Base-by-base conservation (phyloP, 495 filamentous ascomycete species). In the Penicillium roqueforti region DNA sequence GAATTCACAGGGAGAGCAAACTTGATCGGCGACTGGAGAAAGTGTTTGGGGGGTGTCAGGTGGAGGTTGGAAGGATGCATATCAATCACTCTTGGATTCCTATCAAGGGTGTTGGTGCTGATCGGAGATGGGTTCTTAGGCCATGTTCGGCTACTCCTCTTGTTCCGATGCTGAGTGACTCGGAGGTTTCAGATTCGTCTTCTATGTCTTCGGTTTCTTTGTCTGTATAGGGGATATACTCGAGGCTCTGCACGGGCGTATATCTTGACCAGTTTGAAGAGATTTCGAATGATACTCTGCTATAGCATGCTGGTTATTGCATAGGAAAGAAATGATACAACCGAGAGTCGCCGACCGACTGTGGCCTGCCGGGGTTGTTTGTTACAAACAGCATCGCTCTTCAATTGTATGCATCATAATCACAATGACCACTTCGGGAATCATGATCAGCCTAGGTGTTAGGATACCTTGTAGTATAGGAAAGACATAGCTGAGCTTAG, bases 121-220 rank as follows among this genome's bases (percentile, higher is more conserved):
- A 52, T 42, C 48, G 48, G 20, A 18, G 29, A 14, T 52, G 50
- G 50, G 14, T 25, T 3, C 29, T 52, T 22, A 23, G 39, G 13
- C 50, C 50, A 2, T 52, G 50, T 26, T 43, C 50, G 36, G 50
- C 50, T 26, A 52, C 40, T 6, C 50, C 50, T 44, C 50, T 52
- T 26, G 50, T 52, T 52, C 50, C 50, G 3, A 34, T 14, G 6
- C 13, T 9, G 19, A 34, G 20, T 43, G 39, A 3, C 9, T 43
- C 38, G 3, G 34, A 39, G 20, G 7, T 8, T 19, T 42, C 28
- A 3, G 38, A 34, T 36, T 42, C 46, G 9, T 26, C 32, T 19
- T 48, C 46, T 25, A 26, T 23, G 3, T 32, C 18, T 32, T 43
- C 28, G 3, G 19, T 32, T 44, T 52, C 50, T 3, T 34, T 18